Base-by-base conservation (phyloP, 2,329 filamentous ascomycete genomes). In the Furcasterigmium sp. region DNA sequence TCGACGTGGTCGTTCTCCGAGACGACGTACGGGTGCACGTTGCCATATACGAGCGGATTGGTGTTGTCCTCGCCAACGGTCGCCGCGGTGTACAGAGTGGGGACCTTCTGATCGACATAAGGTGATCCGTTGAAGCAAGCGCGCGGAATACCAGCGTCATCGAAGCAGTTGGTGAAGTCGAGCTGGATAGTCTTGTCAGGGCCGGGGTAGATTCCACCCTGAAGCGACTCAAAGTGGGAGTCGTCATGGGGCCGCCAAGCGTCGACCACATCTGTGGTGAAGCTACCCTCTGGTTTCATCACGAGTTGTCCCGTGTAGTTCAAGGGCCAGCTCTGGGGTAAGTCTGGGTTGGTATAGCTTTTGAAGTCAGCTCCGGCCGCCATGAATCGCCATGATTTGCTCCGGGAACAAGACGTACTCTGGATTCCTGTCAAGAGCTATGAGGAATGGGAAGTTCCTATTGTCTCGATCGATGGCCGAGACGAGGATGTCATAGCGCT, bases 21-120 rank as follows among this genome's bases (percentile, higher is more conserved):
- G 36, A 68, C 57, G 23, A 71, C 52, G 49, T 66, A 68, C 6
- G 70, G 64, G 47, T 65, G 61, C 37, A 73, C 59, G 30, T 56
- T 58, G 18, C 70, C 71, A 45, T 74, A 74, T 6, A 72, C 59
- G 3, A 45, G 26, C 0, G 65, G 56, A 49, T 74, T 56, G 6
- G 58, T 62, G 54, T 72, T 72, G 54, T 62, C 51, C 1, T 59
- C 52, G 5, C 75, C 75, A 2, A 76, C 65, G 0, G 80, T 80
- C 3, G 85, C 70, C n/a, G 75, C 84, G 3, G 82, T 82, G 69
- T 87, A 90, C 6, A 91, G 66, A 0, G 82, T 79, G 0, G 85
- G 85, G 0, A 88, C 84, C 54, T 80, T 77, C 41, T 84, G 84
- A 8, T 59, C 48, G n/a, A 84, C 73, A 56, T 86, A 89, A 7